Percentiles rank a stretch among this genome's conserved stretches.
Evolutionary conservation across 1,284 basidiomycete species (phyloP).

Genomic region (Moesziomyces sp.): DNA sequence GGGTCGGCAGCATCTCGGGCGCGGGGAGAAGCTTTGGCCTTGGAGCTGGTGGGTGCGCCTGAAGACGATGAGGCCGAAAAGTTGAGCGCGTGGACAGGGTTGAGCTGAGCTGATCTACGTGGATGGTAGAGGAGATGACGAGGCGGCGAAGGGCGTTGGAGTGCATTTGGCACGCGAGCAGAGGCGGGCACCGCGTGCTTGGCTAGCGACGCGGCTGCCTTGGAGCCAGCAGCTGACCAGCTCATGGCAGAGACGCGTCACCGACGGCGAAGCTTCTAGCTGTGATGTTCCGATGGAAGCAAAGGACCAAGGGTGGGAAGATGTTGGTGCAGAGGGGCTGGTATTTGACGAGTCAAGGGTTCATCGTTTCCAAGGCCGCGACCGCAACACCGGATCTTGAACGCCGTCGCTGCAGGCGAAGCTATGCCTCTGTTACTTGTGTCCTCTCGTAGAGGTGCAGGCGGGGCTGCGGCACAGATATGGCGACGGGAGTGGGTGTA

Average conservation of each 20-base stretch:
- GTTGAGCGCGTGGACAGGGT: slow-evolving; percentile 8
- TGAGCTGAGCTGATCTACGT: slow-evolving; percentile 18
- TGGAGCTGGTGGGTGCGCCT: slow-evolving; percentile 5
- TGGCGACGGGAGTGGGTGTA: too few species aligned
- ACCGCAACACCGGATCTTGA: too few species aligned
- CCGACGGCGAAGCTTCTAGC: not conserved
- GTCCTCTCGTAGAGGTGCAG: too few species aligned
- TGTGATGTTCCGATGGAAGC: too few species aligned
- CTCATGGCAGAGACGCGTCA: slow-evolving; percentile 8
- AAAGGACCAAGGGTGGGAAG: too few species aligned
- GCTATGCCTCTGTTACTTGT: too few species aligned
- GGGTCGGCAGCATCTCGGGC: not conserved
- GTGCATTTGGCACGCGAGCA: not conserved
- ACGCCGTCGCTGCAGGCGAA: too few species aligned
- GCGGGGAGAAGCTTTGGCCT: slow-evolving; percentile 2
- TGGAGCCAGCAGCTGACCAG: slow-evolving; percentile 11
- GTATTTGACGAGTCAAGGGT: too few species aligned
- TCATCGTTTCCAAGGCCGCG: too few species aligned
- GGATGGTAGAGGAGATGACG: slow-evolving; percentile 27
- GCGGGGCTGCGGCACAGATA: too few species aligned
- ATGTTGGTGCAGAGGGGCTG: too few species aligned
- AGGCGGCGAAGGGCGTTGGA: slow-evolving; percentile 25
- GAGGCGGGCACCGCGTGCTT: slow-evolving; percentile 10
- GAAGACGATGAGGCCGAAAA: slow-evolving; percentile 16
- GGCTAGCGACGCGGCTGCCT: slow-evolving; percentile 12